Evolutionary conservation across 1,284 basidiomycete species (phyloP).

Genomic region (Agroathelia rolfsii): DNA sequence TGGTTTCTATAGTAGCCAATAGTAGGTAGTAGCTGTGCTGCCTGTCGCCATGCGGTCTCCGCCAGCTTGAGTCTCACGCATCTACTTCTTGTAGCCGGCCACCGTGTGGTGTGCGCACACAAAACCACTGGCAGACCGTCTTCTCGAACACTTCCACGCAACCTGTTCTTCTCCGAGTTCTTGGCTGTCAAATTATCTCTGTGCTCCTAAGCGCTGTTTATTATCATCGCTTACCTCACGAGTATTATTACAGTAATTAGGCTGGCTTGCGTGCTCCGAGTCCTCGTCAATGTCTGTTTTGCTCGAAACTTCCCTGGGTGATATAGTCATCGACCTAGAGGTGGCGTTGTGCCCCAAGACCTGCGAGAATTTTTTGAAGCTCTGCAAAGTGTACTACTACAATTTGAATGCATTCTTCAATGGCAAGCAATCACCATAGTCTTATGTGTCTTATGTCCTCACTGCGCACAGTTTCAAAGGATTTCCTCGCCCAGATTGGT

Average conservation of each 20-base stretch:
- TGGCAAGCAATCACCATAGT: conserved; percentile 39
- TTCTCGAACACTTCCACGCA: too few species aligned
- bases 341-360: conserved; percentile 84
- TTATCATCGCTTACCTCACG: background rate
- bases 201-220: too few species aligned
- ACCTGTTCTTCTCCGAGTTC: too few species aligned
- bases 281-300: conserved; percentile 77
- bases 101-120: too few species aligned
- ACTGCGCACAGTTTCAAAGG: conserved; percentile 70
- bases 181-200: too few species aligned
- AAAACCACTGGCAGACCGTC: too few species aligned
- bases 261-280: too few species aligned
- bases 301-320: conserved; percentile 92
- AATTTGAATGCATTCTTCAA: conserved; percentile 96
- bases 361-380: conserved; percentile 92
- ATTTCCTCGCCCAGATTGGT: conserved; percentile 91
- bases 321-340: conserved; percentile 93
- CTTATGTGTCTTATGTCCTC: conserved; percentile 1
- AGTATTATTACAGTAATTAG: background rate
- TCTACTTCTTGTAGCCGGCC: too few species aligned
- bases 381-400: conserved; percentile 96
- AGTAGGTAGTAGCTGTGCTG: too few species aligned
- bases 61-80: too few species aligned
- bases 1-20: too few species aligned
- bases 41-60: too few species aligned